A percentile compares a stretch with the other conserved stretches of the same genome.
Conservation (phyloP, 257 asterid genomes). For the Schizonepeta tenuifolia region DNA sequence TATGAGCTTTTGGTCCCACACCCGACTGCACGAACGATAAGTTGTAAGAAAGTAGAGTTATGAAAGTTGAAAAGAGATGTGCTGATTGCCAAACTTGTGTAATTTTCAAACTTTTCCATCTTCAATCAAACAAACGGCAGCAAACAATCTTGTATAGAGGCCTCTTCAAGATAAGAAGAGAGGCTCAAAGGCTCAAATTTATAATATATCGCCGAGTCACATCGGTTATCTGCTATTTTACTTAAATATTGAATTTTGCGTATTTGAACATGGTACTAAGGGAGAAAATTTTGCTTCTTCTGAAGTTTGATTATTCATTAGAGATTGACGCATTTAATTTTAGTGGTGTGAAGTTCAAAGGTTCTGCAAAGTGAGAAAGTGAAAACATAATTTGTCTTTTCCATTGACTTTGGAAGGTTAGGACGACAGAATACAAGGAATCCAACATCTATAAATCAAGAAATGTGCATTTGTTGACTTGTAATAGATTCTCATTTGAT, state of each 20-base stretch:
- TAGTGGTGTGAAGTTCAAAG: slow-evolving; percentile 13
- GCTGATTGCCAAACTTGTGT: background rate
- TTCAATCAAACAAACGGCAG: slow-evolving; percentile 2
- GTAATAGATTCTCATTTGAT: slow-evolving; percentile 30
- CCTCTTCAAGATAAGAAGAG: slow-evolving; percentile 27
- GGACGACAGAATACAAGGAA: slow-evolving; percentile 27
- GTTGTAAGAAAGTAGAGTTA: background rate
- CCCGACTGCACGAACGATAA: background rate
- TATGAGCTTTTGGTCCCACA: background rate
- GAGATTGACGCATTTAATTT: background rate
- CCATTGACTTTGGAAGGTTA: slow-evolving; percentile 55
- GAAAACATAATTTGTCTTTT: slow-evolving; percentile 32
- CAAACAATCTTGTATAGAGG: slow-evolving; percentile 14
- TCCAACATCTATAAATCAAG: slow-evolving; percentile 15
- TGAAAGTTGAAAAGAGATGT: slow-evolving; percentile 20
- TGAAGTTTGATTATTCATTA: slow-evolving; percentile 21
- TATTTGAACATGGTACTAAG: background rate
- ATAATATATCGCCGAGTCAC: slow-evolving; percentile 53
- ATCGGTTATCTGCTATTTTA: slow-evolving; percentile 21
- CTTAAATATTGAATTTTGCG: background rate
- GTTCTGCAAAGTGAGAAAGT: slow-evolving; percentile 25
- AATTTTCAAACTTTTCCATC: background rate
- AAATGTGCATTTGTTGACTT: slow-evolving; percentile 48
- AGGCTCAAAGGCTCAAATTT: slow-evolving; percentile 17
- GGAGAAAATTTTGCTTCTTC: slow-evolving; percentile 4